phyloP scores from a whole-genome alignment of 2,329 filamentous ascomycete genomes.

The Massarina eburnea region DNA sequence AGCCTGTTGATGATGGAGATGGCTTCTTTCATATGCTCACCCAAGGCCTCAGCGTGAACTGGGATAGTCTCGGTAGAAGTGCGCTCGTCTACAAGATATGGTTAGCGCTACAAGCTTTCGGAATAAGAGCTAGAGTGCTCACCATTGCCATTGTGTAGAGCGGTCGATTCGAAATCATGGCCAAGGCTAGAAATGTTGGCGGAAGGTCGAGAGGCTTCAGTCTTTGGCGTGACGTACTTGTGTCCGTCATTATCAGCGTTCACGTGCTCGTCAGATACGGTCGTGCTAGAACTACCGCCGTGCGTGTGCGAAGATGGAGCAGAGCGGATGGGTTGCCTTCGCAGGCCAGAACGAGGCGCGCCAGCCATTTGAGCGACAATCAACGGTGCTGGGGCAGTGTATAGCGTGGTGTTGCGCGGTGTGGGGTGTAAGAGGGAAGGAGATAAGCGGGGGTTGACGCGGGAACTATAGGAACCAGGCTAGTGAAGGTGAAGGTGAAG shows the following conservation, averaged over 20 bases:
- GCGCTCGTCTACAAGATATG: not conserved
- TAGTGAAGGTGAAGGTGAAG: conserved; percentile 2
- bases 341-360: conserved; percentile 1
- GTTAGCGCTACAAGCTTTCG: no score
- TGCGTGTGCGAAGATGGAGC: not conserved
- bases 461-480: no score
- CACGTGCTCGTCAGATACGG: conserved; percentile 4
- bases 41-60: conserved; percentile 46
- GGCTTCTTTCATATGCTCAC: conserved; percentile 58
- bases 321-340: not conserved
- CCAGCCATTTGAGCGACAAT: conserved; percentile 8
- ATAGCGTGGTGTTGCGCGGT: no score
- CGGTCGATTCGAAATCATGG: conserved; percentile 9
- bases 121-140: not conserved
- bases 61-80: not conserved
- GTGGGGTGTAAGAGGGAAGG: not conserved
- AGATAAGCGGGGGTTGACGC: not conserved
- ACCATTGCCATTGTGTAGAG: conserved; percentile 8
- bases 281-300: conserved; percentile 5
- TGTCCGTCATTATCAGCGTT: not conserved
- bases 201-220: not conserved
- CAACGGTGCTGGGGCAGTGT: not conserved
- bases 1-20: conserved; percentile 66
- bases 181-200: conserved; percentile 11
- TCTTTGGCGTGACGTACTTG: conserved; percentile 1